Evolutionary conservation across 169 alveolate species (phyloP).

Genomic region (Plasmodium reichenowi): DNA sequence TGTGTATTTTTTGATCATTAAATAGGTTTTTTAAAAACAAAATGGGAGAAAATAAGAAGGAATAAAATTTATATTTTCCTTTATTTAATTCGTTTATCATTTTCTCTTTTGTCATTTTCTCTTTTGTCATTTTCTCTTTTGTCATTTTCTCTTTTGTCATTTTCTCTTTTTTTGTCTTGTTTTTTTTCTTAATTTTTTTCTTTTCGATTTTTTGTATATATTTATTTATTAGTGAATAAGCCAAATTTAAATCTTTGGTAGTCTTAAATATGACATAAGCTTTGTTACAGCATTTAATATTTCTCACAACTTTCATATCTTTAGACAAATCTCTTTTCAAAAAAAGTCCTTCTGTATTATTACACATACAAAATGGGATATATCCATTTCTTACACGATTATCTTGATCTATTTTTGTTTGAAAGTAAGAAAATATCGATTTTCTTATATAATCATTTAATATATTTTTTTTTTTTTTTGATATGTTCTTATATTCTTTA

Average conservation of each 20-base stretch:
- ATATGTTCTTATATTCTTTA: not conserved
- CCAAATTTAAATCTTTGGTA: conserved; percentile 19
- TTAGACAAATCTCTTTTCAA: conserved; percentile 5
- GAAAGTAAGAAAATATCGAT: not conserved
- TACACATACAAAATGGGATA: conserved; percentile 4
- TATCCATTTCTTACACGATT: conserved; percentile 1
- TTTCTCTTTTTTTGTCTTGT: too few relatives aligned
- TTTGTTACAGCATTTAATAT: conserved; percentile 10
- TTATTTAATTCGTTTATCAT: too few relatives aligned
- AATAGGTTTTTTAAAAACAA: not conserved
- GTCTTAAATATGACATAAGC: conserved; percentile 21
- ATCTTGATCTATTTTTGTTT: not conserved
- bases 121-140: not conserved
- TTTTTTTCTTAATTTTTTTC: not conserved
- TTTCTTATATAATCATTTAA: not conserved
- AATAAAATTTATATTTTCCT: not conserved
- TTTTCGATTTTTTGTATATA: conserved; percentile 10
- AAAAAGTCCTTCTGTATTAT: conserved; percentile 7
- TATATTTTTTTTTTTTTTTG: not conserved
- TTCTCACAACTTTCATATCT: conserved; percentile 3
- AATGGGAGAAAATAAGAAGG: not conserved
- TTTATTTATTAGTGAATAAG: conserved; percentile 22
- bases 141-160: not conserved
- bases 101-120: not conserved
- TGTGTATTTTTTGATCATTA: not conserved